These are phyloP conservation scores for Cercospora zeina DNA, from an alignment of 2,329 filamentous ascomycete genomes.

Conservation along the genomic window DNA sequence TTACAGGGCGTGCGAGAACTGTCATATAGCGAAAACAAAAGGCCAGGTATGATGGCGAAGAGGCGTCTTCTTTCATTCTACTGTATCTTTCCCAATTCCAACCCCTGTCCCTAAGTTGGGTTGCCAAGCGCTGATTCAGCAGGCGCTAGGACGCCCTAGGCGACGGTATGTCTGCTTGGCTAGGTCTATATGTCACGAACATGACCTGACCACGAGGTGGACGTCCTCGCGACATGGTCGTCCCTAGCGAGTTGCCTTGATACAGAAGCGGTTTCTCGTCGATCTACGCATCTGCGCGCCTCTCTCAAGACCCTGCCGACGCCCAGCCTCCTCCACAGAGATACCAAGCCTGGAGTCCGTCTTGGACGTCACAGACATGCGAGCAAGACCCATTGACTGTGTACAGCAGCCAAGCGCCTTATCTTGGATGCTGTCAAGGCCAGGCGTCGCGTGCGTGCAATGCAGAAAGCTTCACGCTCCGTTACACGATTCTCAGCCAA, in stretches of 20 bases:
- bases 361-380: conserved; percentile 7
- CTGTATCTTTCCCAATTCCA: background rate
- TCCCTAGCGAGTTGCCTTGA: background rate
- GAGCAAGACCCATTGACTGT: background rate
- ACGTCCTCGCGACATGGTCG: background rate
- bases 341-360: conserved; percentile 4
- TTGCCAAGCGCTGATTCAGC: no score
- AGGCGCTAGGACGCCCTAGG: no score
- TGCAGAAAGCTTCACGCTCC: background rate
- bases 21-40: background rate
- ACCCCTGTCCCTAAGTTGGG: no score
- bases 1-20: background rate
- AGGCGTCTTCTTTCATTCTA: background rate
- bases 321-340: background rate
- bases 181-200: background rate
- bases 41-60: background rate
- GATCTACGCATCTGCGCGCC: background rate
- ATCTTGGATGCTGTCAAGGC: conserved; percentile 9
- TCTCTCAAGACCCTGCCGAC: background rate
- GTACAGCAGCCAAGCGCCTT: background rate
- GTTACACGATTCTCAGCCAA: conserved; percentile 2
- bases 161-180: no score
- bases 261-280: background rate
- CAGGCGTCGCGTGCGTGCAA: background rate
- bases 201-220: background rate